Conservation (phyloP, 192 early-diverging fungal species). For the Geosiphon pyriformis region DNA sequence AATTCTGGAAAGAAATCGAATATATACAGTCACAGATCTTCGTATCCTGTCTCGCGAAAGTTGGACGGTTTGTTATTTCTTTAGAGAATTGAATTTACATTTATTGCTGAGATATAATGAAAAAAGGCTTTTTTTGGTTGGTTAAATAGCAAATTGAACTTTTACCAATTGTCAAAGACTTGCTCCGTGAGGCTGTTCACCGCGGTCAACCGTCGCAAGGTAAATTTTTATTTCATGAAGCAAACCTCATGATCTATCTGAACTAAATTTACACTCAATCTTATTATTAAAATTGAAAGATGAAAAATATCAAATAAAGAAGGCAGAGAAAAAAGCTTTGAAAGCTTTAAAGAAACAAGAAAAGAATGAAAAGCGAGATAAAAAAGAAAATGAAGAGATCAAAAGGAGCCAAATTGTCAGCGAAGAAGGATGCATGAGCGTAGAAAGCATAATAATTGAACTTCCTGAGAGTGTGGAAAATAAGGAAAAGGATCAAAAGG, state of each 20-base stretch:
- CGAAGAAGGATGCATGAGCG: not conserved
- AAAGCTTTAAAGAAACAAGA: not conserved
- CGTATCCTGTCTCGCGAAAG: constrained; percentile 44
- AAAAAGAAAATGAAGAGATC: not conserved
- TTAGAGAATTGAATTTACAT: not conserved
- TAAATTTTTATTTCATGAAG: not conserved
- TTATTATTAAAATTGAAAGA: not conserved
- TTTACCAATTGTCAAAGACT: constrained; percentile 15
- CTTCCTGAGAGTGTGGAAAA: no score
- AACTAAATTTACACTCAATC: not conserved
- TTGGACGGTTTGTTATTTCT: constrained; percentile 39
- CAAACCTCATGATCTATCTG: not conserved
- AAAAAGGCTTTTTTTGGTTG: not conserved
- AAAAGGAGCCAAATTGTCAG: no score
- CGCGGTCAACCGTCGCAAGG: not conserved
- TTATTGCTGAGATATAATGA: not conserved
- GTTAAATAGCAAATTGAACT: constrained; percentile 5
- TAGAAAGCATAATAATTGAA: not conserved
- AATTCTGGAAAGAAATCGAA: constrained; percentile 38
- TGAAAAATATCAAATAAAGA: not conserved
- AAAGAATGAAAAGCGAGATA: not conserved
- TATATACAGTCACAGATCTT: constrained; percentile 43
- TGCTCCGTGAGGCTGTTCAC: constrained; percentile 4
- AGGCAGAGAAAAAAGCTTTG: not conserved
- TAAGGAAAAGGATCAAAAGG: not conserved